phyloP scores from a whole-genome alignment of 352 stramenopile genomes.

The Phytophthora multivora region DNA sequence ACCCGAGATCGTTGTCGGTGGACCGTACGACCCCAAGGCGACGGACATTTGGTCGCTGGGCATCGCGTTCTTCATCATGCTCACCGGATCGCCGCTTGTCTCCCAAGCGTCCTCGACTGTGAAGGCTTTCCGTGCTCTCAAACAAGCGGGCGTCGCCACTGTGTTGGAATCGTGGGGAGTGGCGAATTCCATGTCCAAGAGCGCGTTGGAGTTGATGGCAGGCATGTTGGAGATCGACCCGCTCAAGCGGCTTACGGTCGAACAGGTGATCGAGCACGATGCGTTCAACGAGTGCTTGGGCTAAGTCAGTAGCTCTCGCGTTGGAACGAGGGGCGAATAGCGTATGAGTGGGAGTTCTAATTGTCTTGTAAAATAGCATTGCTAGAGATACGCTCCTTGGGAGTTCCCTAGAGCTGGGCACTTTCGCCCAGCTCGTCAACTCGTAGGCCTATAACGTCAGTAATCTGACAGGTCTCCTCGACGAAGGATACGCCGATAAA shows the following conservation, averaged over 20 bases:
- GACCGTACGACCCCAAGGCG: constrained; percentile 41
- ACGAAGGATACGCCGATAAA: too few species aligned
- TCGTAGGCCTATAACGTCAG: too few species aligned
- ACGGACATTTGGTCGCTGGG: constrained; percentile 23
- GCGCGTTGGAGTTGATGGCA: constrained; percentile 17
- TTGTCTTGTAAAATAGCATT: constrained; percentile 4
- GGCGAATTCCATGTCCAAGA: background rate
- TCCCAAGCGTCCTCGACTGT: constrained; percentile 24
- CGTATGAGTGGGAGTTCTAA: background rate
- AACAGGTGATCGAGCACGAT: constrained; percentile 25
- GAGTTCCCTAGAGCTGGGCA: too few species aligned
- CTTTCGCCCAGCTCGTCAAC: too few species aligned
- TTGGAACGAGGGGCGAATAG: constrained; percentile 11
- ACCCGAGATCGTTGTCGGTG: constrained; percentile 41
- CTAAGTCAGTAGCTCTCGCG: constrained; percentile 9
- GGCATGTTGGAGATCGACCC: constrained; percentile 40
- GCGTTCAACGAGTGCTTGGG: constrained; percentile 18
- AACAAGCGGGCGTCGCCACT: constrained; percentile 5
- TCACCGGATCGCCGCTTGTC: constrained; percentile 42
- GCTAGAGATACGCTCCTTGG: background rate
- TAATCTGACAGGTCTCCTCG: too few species aligned
- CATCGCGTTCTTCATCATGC: constrained; percentile 18
- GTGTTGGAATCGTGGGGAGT: constrained; percentile 14
- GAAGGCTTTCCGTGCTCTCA: constrained; percentile 16
- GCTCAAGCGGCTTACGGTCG: constrained; percentile 24